A percentile compares a stretch with the other conserved stretches of the same genome.
Conservation (phyloP, 2,329 filamentous ascomycete species). For the Colletotrichum echinochloae region DNA sequence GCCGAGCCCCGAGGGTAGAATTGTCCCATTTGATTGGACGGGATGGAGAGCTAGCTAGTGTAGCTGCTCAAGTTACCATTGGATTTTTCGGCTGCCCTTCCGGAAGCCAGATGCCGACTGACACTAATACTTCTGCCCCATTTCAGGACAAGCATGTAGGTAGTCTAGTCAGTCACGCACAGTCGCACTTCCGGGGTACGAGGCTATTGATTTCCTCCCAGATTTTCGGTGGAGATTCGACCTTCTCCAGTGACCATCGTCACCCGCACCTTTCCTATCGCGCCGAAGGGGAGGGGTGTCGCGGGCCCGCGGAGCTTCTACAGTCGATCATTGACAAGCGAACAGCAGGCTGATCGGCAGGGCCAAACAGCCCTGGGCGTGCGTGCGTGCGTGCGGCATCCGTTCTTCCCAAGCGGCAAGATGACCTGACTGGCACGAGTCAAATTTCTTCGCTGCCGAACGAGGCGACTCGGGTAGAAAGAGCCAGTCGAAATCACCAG, state of each 20-base stretch:
- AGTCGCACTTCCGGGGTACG: not conserved
- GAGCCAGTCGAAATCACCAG: not conserved
- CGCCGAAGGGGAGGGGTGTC: not conserved
- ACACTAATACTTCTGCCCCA: not conserved
- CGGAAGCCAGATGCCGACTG: not conserved
- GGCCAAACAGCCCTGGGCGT: constrained; percentile 32
- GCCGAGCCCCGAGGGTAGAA: constrained; percentile 1
- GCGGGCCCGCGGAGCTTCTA: constrained; percentile 21
- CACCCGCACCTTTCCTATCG: constrained; percentile 14
- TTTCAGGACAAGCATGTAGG: not conserved
- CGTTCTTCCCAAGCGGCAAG: constrained; percentile 2
- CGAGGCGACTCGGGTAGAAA: not conserved
- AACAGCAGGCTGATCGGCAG: constrained; percentile 32
- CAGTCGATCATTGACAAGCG: constrained; percentile 32
- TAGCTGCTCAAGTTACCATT: not conserved
- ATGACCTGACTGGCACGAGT: constrained; percentile 18
- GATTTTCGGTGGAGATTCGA: constrained; percentile 11
- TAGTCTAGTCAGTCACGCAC: not conserved
- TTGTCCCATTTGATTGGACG: constrained; percentile 7
- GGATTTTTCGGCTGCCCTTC: not conserved
- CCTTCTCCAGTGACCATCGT: constrained; percentile 23
- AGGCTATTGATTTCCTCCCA: not conserved
- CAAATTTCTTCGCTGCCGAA: constrained; percentile 2
- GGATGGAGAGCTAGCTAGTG: not conserved
- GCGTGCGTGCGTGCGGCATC: constrained; percentile 11